These are phyloP conservation scores for Phyllostachys edulis DNA, from an alignment of 176 grass and related monocot species.

Conservation along the genomic window DNA sequence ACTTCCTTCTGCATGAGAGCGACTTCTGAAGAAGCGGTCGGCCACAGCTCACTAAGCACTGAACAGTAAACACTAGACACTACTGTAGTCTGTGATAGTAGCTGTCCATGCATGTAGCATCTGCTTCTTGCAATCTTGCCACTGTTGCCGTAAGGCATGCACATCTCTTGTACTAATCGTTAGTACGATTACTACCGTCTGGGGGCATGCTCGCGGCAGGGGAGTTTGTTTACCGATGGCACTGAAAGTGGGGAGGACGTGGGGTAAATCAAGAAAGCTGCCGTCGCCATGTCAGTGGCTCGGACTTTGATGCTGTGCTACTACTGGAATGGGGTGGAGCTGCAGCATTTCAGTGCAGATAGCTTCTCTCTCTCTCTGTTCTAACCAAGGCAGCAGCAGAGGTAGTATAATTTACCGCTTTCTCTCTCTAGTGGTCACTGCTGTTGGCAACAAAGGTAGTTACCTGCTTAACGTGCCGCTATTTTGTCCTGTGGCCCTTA, in stretches of 20 bases:
- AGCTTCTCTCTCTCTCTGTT: slow-evolving; percentile 26
- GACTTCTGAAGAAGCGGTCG: background rate
- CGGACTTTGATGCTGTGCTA: slow-evolving; percentile 44
- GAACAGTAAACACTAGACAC: background rate
- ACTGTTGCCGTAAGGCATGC: background rate
- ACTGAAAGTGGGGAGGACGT: slow-evolving; percentile 41
- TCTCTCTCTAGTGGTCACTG: background rate
- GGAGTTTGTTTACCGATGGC: slow-evolving; percentile 23
- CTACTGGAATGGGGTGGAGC: background rate
- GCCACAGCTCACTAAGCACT: background rate
- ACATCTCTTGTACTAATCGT: background rate
- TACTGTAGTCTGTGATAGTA: background rate
- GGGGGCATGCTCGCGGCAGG: slow-evolving; percentile 9
- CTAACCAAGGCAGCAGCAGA: slow-evolving; percentile 1
- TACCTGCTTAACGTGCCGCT: slow-evolving; percentile 46
- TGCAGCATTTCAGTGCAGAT: slow-evolving; percentile 7
- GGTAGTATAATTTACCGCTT: slow-evolving; percentile 30
- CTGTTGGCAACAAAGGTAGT: slow-evolving; percentile 6
- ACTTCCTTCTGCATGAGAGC: background rate
- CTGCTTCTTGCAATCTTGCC: background rate
- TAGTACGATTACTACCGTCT: background rate
- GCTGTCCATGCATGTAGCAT: background rate
- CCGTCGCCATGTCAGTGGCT: slow-evolving; percentile 17
- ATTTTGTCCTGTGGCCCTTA: slow-evolving; percentile 60
- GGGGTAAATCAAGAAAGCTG: slow-evolving; percentile 53